These are phyloP conservation scores for Alternaria brassicicola DNA, from an alignment of 2,329 filamentous ascomycete genomes.

Conservation along the genomic window DNA sequence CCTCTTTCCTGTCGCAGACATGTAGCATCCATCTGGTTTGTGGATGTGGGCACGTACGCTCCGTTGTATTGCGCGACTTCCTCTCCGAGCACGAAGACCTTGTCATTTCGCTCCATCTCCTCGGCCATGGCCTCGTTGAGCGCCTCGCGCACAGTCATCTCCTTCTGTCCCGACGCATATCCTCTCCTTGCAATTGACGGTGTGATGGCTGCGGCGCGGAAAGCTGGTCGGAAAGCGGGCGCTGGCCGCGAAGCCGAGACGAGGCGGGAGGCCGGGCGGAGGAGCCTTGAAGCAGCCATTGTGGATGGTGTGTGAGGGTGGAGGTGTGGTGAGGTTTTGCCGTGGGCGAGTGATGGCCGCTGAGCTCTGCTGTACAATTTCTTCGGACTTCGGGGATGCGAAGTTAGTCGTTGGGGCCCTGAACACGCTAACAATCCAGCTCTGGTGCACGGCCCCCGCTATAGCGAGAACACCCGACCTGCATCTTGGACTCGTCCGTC, in stretches of 20 bases:
- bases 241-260: conserved; percentile 61
- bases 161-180: conserved; percentile 74
- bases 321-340: conserved; percentile 28
- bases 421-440: conserved; percentile 16
- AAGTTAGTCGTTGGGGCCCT: conserved; percentile 22
- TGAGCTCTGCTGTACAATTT: conserved; percentile 30
- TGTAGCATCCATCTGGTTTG: conserved; percentile 14
- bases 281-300: conserved; percentile 67
- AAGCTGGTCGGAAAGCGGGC: conserved; percentile 59
- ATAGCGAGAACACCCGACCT: conserved; percentile 18
- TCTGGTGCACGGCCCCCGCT: conserved; percentile 9
- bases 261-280: conserved; percentile 68
- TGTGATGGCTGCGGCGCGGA: conserved; percentile 56
- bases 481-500: neutral
- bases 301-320: conserved; percentile 11
- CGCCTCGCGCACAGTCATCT: conserved; percentile 96
- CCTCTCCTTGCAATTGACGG: conserved; percentile 58
- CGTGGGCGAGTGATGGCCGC: conserved; percentile 37
- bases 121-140: conserved; percentile 97
- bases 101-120: conserved; percentile 91
- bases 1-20: conserved; percentile 3
- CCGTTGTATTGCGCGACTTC: conserved; percentile 99
- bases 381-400: conserved; percentile 31
- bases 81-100: conserved; percentile 95
- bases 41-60: conserved; percentile 62